These are phyloP conservation scores for Wallacemonas sp. DNA, from an alignment of 208 protist genomes.

Conservation along the genomic window DNA sequence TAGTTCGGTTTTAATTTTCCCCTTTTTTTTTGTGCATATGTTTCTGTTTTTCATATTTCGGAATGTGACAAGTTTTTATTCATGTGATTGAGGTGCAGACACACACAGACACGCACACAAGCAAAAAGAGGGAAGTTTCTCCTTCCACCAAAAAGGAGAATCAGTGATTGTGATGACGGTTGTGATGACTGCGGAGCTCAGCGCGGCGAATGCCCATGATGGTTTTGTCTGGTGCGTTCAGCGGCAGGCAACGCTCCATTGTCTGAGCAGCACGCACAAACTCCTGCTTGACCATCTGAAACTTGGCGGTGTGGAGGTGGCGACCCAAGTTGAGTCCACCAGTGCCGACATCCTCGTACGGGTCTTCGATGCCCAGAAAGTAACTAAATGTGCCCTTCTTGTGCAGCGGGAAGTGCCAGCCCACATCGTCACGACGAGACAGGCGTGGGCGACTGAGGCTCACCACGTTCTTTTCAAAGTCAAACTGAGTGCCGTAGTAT, in stretches of 20 bases:
- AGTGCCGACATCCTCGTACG: slow-evolving; percentile 84
- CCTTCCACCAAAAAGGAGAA: too few relatives aligned
- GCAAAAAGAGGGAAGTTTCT: too few relatives aligned
- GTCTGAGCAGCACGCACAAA: slow-evolving; percentile 76
- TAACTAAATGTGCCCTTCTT: slow-evolving; percentile 85
- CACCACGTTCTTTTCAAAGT: slow-evolving; percentile 80
- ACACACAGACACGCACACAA: too few relatives aligned
- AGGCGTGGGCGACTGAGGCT: slow-evolving; percentile 75
- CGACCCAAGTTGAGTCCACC: slow-evolving; percentile 88
- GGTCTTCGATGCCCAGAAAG: slow-evolving; percentile 83
- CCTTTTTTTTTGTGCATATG: too few relatives aligned
- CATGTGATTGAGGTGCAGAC: too few relatives aligned
- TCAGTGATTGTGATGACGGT: slow-evolving; percentile 7
- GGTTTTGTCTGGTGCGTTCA: slow-evolving; percentile 76
- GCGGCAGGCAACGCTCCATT: slow-evolving; percentile 80
- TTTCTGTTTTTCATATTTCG: too few relatives aligned
- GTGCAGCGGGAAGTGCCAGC: slow-evolving; percentile 80
- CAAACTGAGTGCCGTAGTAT: slow-evolving; percentile 83
- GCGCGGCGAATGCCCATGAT: slow-evolving; percentile 76
- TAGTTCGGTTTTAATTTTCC: too few relatives aligned
- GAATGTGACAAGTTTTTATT: too few relatives aligned
- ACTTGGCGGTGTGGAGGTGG: slow-evolving; percentile 86
- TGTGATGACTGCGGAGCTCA: slow-evolving; percentile 38
- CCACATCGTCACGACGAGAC: slow-evolving; percentile 56
- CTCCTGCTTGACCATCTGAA: slow-evolving; percentile 88